Evolutionary conservation across 2,329 filamentous ascomycete genomes (phyloP).

Genomic region (Aureobasidium sp.): DNA sequence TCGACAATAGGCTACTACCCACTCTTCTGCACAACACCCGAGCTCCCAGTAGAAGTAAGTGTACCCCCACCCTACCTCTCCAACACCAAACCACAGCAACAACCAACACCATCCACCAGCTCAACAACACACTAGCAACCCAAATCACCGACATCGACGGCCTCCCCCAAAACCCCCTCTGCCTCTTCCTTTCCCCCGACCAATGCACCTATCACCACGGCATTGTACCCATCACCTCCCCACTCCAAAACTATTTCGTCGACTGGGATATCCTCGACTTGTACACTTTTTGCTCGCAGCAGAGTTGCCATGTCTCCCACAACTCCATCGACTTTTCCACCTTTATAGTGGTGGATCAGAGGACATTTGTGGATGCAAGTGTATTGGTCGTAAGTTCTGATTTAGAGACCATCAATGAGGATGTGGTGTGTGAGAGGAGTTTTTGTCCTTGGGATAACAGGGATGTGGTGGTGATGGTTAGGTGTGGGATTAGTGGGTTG

Average conservation of each 20-base stretch:
- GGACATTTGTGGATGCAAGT: background rate
- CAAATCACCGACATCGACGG: background rate
- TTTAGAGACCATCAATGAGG: background rate
- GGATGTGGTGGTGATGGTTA: background rate
- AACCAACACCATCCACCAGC: background rate
- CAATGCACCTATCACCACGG: background rate
- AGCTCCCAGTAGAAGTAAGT: background rate
- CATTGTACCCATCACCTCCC: background rate
- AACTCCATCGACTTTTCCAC: background rate
- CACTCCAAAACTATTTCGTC: background rate
- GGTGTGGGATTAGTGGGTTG: background rate
- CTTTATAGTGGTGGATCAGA: background rate
- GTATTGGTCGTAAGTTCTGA: background rate
- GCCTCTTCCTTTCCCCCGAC: background rate
- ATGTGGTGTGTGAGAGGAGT: background rate
- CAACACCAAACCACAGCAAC: background rate
- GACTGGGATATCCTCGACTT: background rate
- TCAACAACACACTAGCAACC: background rate
- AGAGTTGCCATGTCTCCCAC: background rate
- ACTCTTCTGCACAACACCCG: background rate
- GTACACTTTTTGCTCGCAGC: background rate
- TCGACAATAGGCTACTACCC: background rate
- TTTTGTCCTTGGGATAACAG: background rate
- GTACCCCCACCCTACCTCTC: background rate
- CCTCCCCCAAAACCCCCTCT: background rate